Evolutionary conservation across 495 filamentous ascomycete genomes (phyloP), one percentile per base, ranked within the genome.

Genomic region (Corynascus novoguineensis): DNA sequence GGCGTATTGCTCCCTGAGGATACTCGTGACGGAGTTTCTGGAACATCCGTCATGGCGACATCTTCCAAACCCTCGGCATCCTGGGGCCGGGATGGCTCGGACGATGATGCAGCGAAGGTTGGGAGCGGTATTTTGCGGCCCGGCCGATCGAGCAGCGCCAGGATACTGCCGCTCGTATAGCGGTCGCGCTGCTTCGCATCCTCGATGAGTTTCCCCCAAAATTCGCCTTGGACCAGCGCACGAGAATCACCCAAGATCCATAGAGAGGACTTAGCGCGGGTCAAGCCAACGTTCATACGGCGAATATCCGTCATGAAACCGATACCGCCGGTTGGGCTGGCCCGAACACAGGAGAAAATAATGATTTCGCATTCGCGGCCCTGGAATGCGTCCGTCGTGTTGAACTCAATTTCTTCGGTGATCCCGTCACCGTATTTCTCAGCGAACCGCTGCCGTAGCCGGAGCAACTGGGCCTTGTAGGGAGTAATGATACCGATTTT

Each of bases 261-360:
- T 25, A 98, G 78, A 3, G 91, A 96, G 14, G 88, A 95, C 65
- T 95, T 96, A 11, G 93, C 95, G 77, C 93, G 84, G 8, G 93
- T 98, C 41, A 98, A 76, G 74, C 93, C 93, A 65, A 98, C 93
- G 73, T 98, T 98, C 93, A 98, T 98, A 82, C 93, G 93, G 50
- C 93, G 85, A 66, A 98, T 95, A 73, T 98, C 93, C 42, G 87
- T 85, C 79, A 98, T 85, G 82, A 98, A 98, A 78, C 93, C 93
- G 65, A 98, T 96, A 63, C 95, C 90, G 28, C 90, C 90, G 28
- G 84, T 87, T 11, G 83, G 76, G 15, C 88, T 92, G 31, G 93
- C 91, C 71, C 93, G 84, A 31, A 98, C 93, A 69, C 93, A 98
- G 48, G 95, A 97, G 75, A 98, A 98, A 56, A 98, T 97, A 66